These are phyloP conservation scores for Camellia oleifera DNA, from an alignment of 179 eudicot species.

Conservation along the genomic window DNA sequence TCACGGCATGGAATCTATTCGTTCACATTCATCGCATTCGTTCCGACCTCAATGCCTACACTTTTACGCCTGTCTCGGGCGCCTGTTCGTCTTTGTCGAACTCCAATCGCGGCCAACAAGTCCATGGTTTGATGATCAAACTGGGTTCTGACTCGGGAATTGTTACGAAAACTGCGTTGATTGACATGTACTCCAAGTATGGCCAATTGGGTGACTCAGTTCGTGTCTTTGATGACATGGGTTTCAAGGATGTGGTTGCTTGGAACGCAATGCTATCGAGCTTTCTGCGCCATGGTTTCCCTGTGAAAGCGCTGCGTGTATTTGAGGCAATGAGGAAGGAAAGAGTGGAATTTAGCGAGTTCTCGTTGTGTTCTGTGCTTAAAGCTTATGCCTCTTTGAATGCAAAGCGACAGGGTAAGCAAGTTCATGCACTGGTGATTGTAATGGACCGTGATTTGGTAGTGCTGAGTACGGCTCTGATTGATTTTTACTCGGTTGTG, in stretches of 20 bases:
- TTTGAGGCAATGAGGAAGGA: conserved; percentile 29
- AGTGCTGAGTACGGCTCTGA: conserved; percentile 31
- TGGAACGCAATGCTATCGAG: conserved; percentile 35
- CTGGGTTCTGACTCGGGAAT: conserved; percentile 20
- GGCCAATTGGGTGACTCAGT: conserved; percentile 24
- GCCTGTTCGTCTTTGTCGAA: conserved; percentile 23
- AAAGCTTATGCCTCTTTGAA: conserved; percentile 35
- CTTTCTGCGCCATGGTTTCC: conserved; percentile 23
- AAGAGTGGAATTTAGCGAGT: conserved; percentile 25
- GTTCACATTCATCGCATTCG: conserved; percentile 14
- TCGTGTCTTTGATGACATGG: conserved; percentile 26
- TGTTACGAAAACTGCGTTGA: conserved; percentile 25
- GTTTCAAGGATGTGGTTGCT: conserved; percentile 33
- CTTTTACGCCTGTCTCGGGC: conserved; percentile 27
- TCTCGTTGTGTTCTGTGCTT: conserved; percentile 35
- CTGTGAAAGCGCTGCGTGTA: conserved; percentile 18
- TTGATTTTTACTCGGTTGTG: conserved; percentile 30
- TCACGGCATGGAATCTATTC: conserved; percentile 26
- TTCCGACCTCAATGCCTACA: conserved; percentile 27
- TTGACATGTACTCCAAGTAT: conserved; percentile 31
- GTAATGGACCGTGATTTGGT: conserved; percentile 32
- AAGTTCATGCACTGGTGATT: conserved; percentile 31
- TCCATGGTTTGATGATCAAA: conserved; percentile 27
- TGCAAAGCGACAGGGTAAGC: conserved; percentile 32
- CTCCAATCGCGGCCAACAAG: conserved; percentile 20